phyloP scores from a whole-genome alignment of 768 basidiomycete species.

The Xerocomellus chrysenteron region DNA sequence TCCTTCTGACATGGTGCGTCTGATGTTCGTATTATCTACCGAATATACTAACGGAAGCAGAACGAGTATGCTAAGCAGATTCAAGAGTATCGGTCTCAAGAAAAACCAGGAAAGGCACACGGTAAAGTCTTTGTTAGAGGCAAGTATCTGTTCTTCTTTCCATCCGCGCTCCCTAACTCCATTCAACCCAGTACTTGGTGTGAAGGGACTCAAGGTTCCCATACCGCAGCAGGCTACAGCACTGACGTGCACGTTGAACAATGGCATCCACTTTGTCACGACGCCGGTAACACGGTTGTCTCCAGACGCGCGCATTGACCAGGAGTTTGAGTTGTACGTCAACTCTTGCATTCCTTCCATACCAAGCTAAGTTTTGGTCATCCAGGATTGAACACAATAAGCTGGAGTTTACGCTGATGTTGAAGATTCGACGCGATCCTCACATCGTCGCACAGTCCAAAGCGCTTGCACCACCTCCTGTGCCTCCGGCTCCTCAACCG shows the following conservation, averaged over 20 bases:
- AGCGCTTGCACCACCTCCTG: conserved; percentile 49
- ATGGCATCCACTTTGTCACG: conserved; percentile 94
- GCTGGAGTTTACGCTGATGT: conserved; percentile 87
- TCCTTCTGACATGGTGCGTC: conserved; percentile 89
- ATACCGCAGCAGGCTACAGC: conserved; percentile 73
- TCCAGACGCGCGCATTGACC: conserved; percentile 65
- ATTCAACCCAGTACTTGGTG: conserved; percentile 59
- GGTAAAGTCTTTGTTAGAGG: conserved; percentile 97
- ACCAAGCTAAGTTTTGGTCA: neutral
- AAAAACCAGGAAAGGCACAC: conserved; percentile 74
- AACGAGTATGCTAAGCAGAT: conserved; percentile 94
- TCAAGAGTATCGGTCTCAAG: conserved; percentile 72
- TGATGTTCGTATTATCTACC: neutral
- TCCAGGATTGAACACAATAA: conserved; percentile 88
- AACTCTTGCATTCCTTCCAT: neutral
- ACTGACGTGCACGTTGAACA: conserved; percentile 88
- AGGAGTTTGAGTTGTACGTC: conserved; percentile 88
- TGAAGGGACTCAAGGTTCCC: conserved; percentile 73
- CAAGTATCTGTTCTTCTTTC: conserved; percentile 28
- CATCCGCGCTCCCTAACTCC: neutral
- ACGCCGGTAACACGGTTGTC: conserved; percentile 74
- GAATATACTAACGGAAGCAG: conserved; percentile 39
- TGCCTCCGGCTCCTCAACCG: conserved; percentile 38
- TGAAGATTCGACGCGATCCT: conserved; percentile 84
- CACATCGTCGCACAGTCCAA: conserved; percentile 82